phyloP scores from a whole-genome alignment of 768 basidiomycete species.

The Trametes maxima region DNA sequence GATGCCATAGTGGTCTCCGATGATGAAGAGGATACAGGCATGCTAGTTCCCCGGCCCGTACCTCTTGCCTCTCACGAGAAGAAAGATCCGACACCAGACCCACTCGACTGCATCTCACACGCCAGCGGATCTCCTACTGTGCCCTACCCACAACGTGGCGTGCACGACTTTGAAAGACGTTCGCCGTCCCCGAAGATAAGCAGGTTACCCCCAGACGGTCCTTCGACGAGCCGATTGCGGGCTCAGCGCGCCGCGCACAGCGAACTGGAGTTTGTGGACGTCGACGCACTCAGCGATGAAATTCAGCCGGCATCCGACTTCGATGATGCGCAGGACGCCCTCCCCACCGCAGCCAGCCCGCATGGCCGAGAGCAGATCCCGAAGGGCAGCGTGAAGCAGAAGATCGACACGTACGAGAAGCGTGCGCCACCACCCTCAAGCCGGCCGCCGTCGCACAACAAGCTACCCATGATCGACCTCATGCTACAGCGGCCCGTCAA shows the following conservation, averaged over 20 bases:
- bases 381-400: conserved; percentile 8
- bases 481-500: neutral
- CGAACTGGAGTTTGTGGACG: conserved; percentile 2
- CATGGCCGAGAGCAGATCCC: conserved; percentile 13
- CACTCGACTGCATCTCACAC: conserved; percentile 8
- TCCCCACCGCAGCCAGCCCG: neutral
- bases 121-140: neutral
- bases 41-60: neutral
- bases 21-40: conserved; percentile 8
- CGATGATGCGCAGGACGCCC: neutral
- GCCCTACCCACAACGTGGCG: neutral
- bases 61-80: neutral
- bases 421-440: neutral
- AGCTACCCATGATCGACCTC: conserved; percentile 7
- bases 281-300: conserved; percentile 9
- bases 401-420: conserved; percentile 9
- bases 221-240: conserved; percentile 3
- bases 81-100: conserved; percentile 17
- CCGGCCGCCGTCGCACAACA: neutral
- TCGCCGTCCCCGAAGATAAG: neutral
- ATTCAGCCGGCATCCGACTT: conserved; percentile 15
- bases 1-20: neutral
- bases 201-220: conserved; percentile 10
- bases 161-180: neutral
- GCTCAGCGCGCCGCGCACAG: neutral